Evolutionary conservation across 768 basidiomycete genomes (phyloP).

Genomic region (Amyloporia xantha): DNA sequence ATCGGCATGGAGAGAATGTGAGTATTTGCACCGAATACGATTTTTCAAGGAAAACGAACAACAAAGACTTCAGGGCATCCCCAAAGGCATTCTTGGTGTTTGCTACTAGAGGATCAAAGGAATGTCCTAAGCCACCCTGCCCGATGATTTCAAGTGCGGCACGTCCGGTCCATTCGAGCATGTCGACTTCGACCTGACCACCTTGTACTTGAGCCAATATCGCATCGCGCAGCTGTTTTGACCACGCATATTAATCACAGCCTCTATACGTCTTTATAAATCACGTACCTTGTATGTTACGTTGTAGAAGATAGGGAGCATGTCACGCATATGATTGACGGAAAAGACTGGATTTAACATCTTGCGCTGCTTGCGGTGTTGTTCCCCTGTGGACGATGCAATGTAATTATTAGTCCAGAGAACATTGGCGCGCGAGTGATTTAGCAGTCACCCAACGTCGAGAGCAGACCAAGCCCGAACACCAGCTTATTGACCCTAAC

Average conservation of each 20-base stretch:
- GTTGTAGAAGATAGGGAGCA: conserved; percentile 21
- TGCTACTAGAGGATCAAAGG: conserved; percentile 11
- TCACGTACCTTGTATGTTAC: conserved; percentile 14
- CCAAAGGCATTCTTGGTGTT: conserved; percentile 10
- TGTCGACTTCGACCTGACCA: conserved; percentile 8
- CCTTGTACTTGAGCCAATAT: not conserved
- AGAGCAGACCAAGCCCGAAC: conserved; percentile 19
- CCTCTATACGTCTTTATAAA: not conserved
- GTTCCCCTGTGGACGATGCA: conserved; percentile 14
- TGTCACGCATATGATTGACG: conserved; percentile 18
- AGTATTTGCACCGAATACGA: not conserved
- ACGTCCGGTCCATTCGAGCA: conserved; percentile 14
- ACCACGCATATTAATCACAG: not conserved
- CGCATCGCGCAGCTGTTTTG: conserved; percentile 6
- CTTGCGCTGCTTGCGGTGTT: conserved; percentile 25
- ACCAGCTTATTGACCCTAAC: conserved; percentile 11
- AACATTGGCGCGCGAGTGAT: too few species aligned
- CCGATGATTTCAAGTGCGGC: conserved; percentile 15
- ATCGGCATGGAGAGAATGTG: not conserved
- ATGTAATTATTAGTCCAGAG: not conserved
- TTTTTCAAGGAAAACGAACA: conserved; percentile 8
- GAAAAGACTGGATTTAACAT: conserved; percentile 27
- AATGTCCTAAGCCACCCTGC: conserved; percentile 13
- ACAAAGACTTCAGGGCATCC: conserved; percentile 13
- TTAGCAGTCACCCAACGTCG: conserved; percentile 18